A percentile compares a stretch with the other conserved stretches of the same genome.
These are phyloP conservation scores for Noccaea caerulescens DNA, from an alignment of 345 rosid species.

Conservation along the genomic window DNA sequence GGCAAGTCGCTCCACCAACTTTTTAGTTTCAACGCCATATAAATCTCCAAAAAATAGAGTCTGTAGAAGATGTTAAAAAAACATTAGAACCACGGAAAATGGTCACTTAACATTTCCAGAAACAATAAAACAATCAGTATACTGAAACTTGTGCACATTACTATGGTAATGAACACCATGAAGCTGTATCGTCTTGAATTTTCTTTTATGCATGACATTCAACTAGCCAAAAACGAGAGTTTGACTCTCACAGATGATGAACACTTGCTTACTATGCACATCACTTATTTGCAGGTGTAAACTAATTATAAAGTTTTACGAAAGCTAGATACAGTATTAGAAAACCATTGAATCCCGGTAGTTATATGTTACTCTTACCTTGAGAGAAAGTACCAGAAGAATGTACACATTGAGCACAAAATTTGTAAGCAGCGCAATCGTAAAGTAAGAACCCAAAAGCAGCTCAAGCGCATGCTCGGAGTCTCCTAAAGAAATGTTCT, in stretches of 20 bases:
- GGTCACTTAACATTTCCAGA: slow-evolving; percentile 14
- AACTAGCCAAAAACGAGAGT: neutral
- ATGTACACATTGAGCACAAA: slow-evolving; percentile 75
- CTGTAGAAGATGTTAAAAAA: slow-evolving; percentile 52
- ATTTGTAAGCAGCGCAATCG: slow-evolving; percentile 65
- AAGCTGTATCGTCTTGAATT: neutral
- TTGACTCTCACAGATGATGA: slow-evolving; percentile 12
- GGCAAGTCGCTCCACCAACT: slow-evolving; percentile 84
- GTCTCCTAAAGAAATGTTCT: slow-evolving; percentile 54
- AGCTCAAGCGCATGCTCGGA: slow-evolving; percentile 62
- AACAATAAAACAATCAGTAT: slow-evolving; percentile 1
- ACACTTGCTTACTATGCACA: slow-evolving; percentile 5
- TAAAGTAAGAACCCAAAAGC: slow-evolving; percentile 69
- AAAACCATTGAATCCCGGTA: neutral
- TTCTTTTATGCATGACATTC: slow-evolving; percentile 7
- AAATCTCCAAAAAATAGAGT: slow-evolving; percentile 81
- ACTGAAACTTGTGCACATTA: slow-evolving; percentile 4
- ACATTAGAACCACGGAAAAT: slow-evolving; percentile 22
- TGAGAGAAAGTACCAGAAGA: slow-evolving; percentile 78
- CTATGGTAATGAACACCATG: slow-evolving; percentile 10
- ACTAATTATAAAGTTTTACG: neutral
- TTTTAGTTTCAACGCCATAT: slow-evolving; percentile 76
- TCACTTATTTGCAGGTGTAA: neutral
- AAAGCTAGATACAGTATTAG: neutral
- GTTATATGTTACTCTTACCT: slow-evolving; percentile 53